These are phyloP conservation scores for Effrenium voratum DNA, from an alignment of 73 alveolate species.

Conservation along the genomic window DNA sequence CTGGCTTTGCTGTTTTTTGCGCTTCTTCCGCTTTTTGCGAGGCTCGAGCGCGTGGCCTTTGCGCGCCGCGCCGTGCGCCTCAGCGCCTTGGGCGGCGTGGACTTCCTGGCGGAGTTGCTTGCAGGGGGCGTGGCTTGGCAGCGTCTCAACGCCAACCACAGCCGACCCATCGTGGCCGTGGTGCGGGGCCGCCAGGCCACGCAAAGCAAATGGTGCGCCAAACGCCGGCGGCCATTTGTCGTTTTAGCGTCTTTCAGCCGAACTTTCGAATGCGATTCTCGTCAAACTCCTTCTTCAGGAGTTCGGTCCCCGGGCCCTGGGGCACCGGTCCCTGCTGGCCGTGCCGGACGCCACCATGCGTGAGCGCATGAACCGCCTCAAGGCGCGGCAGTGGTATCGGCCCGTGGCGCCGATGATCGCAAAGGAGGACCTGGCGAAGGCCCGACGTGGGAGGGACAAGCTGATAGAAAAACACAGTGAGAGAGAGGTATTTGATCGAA, in stretches of 20 bases:
- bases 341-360: constrained; percentile 46
- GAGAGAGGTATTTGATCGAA: no score
- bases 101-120: constrained; percentile 55
- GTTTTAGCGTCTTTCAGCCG: no score
- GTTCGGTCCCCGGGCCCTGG: constrained; percentile 80
- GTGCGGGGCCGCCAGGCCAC: constrained; percentile 76
- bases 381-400: constrained; percentile 77
- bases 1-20: no score
- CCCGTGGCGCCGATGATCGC: constrained; percentile 92
- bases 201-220: background rate
- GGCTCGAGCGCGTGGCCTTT: background rate
- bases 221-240: background rate
- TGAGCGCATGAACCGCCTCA: constrained; percentile 85
- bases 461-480: no score
- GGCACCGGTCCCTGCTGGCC: constrained; percentile 81
- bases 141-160: background rate
- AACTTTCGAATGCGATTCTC: no score
- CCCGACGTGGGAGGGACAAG: no score
- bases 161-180: constrained; percentile 59
- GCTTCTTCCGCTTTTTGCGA: no score
- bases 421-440: constrained; percentile 49
- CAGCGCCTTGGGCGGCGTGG: constrained; percentile 39
- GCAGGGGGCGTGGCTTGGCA: constrained; percentile 58
- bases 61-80: constrained; percentile 8
- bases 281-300: constrained; percentile 40